A percentile compares a stretch with the other conserved stretches of the same genome.
Conservation (phyloP, 805 yeast genomes). For the Wickerhamomyces hampshirensis region DNA sequence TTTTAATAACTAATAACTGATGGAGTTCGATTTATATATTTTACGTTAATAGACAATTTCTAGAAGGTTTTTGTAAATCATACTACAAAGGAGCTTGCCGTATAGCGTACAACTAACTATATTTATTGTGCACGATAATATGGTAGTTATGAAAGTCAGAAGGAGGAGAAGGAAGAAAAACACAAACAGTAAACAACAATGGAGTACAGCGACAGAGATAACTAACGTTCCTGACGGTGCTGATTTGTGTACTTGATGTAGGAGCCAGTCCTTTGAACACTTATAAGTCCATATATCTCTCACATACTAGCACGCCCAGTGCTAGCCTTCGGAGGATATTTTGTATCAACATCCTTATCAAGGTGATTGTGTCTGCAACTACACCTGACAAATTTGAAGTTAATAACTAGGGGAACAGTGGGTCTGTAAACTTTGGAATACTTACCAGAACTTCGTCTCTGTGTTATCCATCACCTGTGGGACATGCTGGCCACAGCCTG, state of each 20-base stretch:
- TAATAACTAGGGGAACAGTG: too few relatives aligned
- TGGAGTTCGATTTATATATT: neutral
- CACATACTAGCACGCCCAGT: conserved; percentile 45
- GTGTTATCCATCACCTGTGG: conserved; percentile 50
- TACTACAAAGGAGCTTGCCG: too few relatives aligned
- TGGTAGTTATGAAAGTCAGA: too few relatives aligned
- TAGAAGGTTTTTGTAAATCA: neutral
- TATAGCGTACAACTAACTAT: too few relatives aligned
- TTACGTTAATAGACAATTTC: neutral
- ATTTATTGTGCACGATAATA: too few relatives aligned
- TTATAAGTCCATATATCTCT: neutral
- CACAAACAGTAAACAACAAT: too few relatives aligned
- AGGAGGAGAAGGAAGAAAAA: too few relatives aligned
- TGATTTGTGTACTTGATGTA: too few relatives aligned
- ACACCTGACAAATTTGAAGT: conserved; percentile 34
- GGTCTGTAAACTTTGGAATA: conserved; percentile 6
- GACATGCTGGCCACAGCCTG: conserved; percentile 58
- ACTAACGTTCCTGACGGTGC: too few relatives aligned
- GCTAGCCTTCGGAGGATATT: conserved; percentile 60
- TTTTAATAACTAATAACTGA: too few relatives aligned
- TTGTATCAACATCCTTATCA: conserved; percentile 33
- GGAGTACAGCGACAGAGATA: too few relatives aligned
- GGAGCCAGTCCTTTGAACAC: too few relatives aligned
- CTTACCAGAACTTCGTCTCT: conserved; percentile 33
- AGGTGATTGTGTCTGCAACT: conserved; percentile 36